Evolutionary conservation across 2,329 filamentous ascomycete species (phyloP).

Genomic region (Apiospora koreana): DNA sequence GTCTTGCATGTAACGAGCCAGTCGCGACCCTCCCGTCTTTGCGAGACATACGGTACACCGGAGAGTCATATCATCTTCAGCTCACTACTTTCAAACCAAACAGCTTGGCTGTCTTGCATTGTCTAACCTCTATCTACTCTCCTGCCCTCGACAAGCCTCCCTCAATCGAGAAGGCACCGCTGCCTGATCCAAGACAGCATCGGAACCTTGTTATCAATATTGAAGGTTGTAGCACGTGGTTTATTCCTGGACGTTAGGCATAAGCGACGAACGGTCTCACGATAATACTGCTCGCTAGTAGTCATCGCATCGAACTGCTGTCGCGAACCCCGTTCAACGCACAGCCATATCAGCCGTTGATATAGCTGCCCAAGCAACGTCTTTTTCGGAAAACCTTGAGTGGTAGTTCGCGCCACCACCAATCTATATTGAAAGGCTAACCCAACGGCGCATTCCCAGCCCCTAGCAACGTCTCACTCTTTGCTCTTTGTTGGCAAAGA

Average conservation of each 20-base stretch:
- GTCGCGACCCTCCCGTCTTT: neutral
- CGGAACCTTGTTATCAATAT: neutral
- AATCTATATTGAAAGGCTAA: neutral
- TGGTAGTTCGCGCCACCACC: conserved; percentile 2
- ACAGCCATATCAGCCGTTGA: neutral
- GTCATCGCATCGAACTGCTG: neutral
- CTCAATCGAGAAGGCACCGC: neutral
- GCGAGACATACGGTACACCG: neutral
- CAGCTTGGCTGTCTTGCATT: neutral
- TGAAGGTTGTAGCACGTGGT: neutral
- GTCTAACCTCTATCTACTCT: neutral
- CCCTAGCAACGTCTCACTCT: neutral
- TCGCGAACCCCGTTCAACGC: neutral
- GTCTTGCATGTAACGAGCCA: neutral
- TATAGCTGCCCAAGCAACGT: neutral
- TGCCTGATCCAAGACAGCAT: neutral
- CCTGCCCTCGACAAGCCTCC: neutral
- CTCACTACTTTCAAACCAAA: neutral
- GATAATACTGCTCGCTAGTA: neutral
- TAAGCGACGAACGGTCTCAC: neutral
- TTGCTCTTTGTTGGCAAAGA: conserved; percentile 4
- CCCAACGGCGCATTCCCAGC: neutral
- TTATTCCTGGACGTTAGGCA: neutral
- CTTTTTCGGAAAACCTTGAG: neutral
- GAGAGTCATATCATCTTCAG: neutral